A percentile compares a stretch with the other conserved stretches of the same genome.
These are phyloP conservation scores for Aspergillus nomiae DNA, from an alignment of 2,329 filamentous ascomycete species.

Conservation along the genomic window DNA sequence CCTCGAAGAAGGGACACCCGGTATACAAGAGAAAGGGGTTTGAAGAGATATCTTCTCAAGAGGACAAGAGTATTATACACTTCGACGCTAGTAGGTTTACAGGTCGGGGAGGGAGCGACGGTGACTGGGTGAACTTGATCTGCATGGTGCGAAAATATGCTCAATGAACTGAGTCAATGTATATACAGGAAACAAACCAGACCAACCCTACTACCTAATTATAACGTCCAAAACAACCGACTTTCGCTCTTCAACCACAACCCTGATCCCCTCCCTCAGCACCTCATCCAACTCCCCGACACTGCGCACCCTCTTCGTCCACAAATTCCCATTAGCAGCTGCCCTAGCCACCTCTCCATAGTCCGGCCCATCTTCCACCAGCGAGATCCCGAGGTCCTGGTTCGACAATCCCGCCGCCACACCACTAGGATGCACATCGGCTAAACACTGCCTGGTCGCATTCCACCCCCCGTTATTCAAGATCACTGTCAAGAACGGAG, in stretches of 20 bases:
- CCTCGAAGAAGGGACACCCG: neutral
- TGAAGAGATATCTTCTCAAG: neutral
- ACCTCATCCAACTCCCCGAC: slow-evolving; percentile 18
- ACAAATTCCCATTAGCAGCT: slow-evolving; percentile 23
- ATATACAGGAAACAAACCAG: no score
- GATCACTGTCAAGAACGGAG: slow-evolving; percentile 65
- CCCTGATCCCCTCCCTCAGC: slow-evolving; percentile 14
- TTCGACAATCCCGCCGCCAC: slow-evolving; percentile 17
- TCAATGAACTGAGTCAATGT: no score
- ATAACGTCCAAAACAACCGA: slow-evolving; percentile 23
- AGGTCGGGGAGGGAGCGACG: neutral
- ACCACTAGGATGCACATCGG: slow-evolving; percentile 23
- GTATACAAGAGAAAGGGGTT: slow-evolving; percentile 7
- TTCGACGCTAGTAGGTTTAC: neutral
- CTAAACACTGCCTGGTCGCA: slow-evolving; percentile 20
- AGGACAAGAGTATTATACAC: neutral
- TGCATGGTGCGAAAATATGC: neutral
- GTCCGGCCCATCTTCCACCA: slow-evolving; percentile 22
- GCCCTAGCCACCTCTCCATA: slow-evolving; percentile 25
- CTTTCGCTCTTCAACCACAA: neutral
- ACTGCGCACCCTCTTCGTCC: slow-evolving; percentile 19
- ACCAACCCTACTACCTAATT: slow-evolving; percentile 8
- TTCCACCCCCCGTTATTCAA: slow-evolving; percentile 70
- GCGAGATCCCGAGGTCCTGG: slow-evolving; percentile 22
- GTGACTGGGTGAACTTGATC: neutral